phyloP scores from a whole-genome alignment of 768 basidiomycete genomes.

The Leccinum olivaceopallidum region DNA sequence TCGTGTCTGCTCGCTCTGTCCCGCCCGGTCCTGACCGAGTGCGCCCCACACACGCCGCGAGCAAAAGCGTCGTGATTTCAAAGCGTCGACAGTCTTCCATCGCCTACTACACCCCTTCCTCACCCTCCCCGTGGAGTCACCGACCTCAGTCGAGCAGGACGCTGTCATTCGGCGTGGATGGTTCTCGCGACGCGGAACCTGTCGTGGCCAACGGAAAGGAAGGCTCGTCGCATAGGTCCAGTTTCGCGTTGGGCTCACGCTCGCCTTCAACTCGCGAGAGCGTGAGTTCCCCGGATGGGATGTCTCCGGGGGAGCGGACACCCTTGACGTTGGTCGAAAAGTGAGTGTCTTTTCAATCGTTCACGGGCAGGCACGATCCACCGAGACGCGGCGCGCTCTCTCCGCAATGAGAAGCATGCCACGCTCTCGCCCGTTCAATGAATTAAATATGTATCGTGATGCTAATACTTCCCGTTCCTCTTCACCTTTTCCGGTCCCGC shows the following conservation, averaged over 20 bases:
- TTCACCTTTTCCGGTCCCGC: neutral
- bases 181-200: conserved; percentile 3
- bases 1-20: neutral
- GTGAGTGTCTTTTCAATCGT: conserved; percentile 40
- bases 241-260: conserved; percentile 19
- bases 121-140: conserved; percentile 27
- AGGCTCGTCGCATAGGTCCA: conserved; percentile 19
- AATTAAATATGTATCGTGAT: neutral
- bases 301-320: conserved; percentile 25
- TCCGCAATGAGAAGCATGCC: neutral
- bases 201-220: conserved; percentile 10
- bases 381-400: neutral
- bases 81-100: conserved; percentile 32
- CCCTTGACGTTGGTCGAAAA: conserved; percentile 72
- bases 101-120: conserved; percentile 29
- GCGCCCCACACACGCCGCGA: neutral
- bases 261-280: conserved; percentile 22
- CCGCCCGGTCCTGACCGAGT: neutral
- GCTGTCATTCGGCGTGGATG: conserved; percentile 4
- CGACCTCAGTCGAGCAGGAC: conserved; percentile 5
- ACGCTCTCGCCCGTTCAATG: neutral
- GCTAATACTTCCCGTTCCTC: neutral
- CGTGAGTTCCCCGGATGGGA: conserved; percentile 14
- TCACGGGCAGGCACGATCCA: neutral
- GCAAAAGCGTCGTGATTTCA: neutral